Evolutionary conservation across 163 green algal species (phyloP).

Genomic region (Chlamydomonas reinhardtii): DNA sequence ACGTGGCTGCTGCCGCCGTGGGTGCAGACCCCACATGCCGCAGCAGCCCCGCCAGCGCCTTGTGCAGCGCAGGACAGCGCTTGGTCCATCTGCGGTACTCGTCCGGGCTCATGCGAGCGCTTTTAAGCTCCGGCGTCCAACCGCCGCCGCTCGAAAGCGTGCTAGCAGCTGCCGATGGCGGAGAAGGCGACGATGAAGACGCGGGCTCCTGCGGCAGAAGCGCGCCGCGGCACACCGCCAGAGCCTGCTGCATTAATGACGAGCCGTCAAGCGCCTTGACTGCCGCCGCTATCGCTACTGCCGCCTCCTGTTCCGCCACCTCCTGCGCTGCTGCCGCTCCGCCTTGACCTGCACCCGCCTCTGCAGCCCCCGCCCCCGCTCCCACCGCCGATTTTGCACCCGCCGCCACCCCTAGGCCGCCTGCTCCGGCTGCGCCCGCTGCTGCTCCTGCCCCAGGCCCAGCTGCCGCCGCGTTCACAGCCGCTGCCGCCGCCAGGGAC

Average conservation of each 20-base stretch:
- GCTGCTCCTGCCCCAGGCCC: background rate
- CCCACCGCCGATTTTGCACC: too few relatives aligned
- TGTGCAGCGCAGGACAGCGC: slow-evolving; percentile 23
- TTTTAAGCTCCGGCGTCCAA: too few relatives aligned
- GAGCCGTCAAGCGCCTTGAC: too few relatives aligned
- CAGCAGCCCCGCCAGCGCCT: background rate
- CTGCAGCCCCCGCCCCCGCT: too few relatives aligned
- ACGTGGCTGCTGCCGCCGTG: background rate
- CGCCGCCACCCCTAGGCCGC: too few relatives aligned
- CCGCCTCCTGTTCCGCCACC: too few relatives aligned
- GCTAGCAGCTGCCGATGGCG: background rate
- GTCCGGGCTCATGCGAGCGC: background rate
- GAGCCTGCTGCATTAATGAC: background rate
- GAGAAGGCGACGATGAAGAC: background rate
- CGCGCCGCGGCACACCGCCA: background rate
- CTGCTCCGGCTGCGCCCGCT: too few relatives aligned
- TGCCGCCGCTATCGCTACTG: too few relatives aligned
- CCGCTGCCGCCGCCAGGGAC: background rate
- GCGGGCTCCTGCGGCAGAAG: background rate
- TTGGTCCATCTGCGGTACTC: slow-evolving; percentile 31
- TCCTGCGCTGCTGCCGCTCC: background rate
- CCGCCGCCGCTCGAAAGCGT: too few relatives aligned
- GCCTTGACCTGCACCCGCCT: too few relatives aligned
- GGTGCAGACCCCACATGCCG: background rate
- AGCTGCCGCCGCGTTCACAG: background rate